Conservation (phyloP, 306 rosid genomes). For the Trifolium fragiferum region DNA sequence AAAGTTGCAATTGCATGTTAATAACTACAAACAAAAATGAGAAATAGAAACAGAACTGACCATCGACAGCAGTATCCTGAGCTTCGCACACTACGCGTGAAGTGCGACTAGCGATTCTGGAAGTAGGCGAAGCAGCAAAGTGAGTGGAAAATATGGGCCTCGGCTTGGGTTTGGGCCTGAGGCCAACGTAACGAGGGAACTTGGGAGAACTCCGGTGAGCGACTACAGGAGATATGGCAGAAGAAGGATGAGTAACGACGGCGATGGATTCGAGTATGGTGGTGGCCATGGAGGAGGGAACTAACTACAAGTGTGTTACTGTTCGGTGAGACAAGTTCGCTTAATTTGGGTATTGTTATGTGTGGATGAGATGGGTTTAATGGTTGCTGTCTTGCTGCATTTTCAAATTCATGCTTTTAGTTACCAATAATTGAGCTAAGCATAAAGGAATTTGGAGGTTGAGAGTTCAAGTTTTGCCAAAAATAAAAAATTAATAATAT, state of each 20-base stretch:
- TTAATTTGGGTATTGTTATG: no score
- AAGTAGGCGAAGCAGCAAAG: slow-evolving; percentile 22
- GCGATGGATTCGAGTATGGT: slow-evolving; percentile 52
- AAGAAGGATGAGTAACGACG: slow-evolving; percentile 56
- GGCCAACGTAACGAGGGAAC: slow-evolving; percentile 54
- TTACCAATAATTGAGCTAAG: no score
- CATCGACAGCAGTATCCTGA: slow-evolving; percentile 64
- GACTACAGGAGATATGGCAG: slow-evolving; percentile 41
- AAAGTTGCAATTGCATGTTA: neutral
- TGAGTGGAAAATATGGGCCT: slow-evolving; percentile 41
- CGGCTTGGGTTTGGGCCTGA: slow-evolving; percentile 52
- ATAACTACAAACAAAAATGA: neutral
- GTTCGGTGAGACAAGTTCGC: no score
- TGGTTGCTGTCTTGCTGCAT: no score
- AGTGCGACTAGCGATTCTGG: slow-evolving; percentile 42
- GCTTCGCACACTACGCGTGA: slow-evolving; percentile 62
- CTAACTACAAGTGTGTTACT: no score
- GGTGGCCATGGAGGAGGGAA: slow-evolving; percentile 58
- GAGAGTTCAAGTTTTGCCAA: no score
- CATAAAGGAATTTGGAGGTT: no score
- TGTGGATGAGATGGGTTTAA: no score
- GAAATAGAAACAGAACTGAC: slow-evolving; percentile 37
- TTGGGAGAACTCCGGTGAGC: slow-evolving; percentile 35
- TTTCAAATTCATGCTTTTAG: no score
- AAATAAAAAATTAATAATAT: no score